Base-by-base conservation (phyloP, 371 early-diverging fungal genomes). In the Rhizopus microsporus region DNA sequence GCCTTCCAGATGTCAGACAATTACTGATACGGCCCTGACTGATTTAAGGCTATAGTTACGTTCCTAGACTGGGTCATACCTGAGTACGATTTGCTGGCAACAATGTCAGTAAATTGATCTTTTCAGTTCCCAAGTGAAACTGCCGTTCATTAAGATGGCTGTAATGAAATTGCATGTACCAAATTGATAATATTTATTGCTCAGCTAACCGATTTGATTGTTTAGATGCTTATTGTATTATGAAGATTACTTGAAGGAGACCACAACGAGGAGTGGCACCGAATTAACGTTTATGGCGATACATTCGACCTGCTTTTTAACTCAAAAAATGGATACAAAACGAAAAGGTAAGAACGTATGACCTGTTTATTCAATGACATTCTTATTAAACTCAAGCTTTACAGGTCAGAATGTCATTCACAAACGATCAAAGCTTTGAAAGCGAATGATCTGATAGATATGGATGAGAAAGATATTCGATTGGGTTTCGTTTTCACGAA, bases 101-200 rank as follows among this genome's bases (percentile, higher is more conserved):
- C n/a, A n/a, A n/a, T n/a, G n/a, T n/a, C n/a, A n/a, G n/a, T n/a
- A 42, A 49, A 50, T 57, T 50, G 38, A 45, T 31, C 51, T 51
- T 44, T 58, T 58, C 45, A 51, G 51, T 51, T 51, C 51, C 45
- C 51, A 51, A 44, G 44, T 37, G 50, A 51, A 58, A 58, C 45
- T 51, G 45, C 45, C 58, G 23, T 58, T 58, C 17, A 58, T 58
- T 35, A 45, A 58, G 49, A 7, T 47, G 48, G 56, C 31, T 15
- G 40, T 57, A 33, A 32, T 50, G 51, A 50, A 57, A 57, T 29
- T 50, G 57, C 50, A 57, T 32, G 57, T 50, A 50, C 43, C 50
- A 57, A 17, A 57, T 50, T 49, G 34, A 50, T 50, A 57, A 57
- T 57, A 43, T 40, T 49, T 42, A 42, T 17, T 57, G 33, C 43